phyloP scores from a whole-genome alignment of 257 asterid genomes.

The Forsythia suspensa region DNA sequence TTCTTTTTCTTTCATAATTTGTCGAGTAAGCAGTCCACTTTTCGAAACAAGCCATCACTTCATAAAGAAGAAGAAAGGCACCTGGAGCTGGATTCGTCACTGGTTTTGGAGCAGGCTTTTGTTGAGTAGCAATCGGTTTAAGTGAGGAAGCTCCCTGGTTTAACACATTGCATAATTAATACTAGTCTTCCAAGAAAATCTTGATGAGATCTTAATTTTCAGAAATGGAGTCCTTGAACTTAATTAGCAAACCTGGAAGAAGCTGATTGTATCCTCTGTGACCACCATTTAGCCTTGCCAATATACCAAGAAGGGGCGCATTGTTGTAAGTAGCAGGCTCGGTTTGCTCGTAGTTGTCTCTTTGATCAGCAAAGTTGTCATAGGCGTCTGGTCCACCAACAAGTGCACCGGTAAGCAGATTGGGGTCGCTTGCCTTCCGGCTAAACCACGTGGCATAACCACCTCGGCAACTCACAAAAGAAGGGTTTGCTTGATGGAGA shows the following conservation, averaged over 20 bases:
- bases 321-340: constrained; percentile 98
- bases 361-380: constrained; percentile 91
- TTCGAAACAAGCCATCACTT: neutral
- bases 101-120: constrained; percentile 45
- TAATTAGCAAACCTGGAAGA: constrained; percentile 58
- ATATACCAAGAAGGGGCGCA: constrained; percentile 78
- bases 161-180: neutral
- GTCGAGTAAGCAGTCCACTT: neutral
- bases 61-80: constrained; percentile 21
- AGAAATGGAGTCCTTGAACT: neutral
- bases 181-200: neutral
- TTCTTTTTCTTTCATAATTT: neutral
- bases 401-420: constrained; percentile 83
- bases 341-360: constrained; percentile 96
- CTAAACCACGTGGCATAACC: constrained; percentile 94
- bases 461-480: constrained; percentile 86
- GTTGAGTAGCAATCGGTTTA: constrained; percentile 36
- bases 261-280: constrained; percentile 78
- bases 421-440: constrained; percentile 79
- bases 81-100: constrained; percentile 60
- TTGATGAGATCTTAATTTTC: neutral
- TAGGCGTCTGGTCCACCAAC: constrained; percentile 99
- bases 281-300: constrained; percentile 82
- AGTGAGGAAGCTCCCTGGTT: constrained; percentile 55
- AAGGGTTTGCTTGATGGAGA: constrained; percentile 66